Evolutionary conservation across 2,329 filamentous ascomycete species (phyloP), one percentile per base, ranked within the genome.

Genomic region (Anthostomella pinea): DNA sequence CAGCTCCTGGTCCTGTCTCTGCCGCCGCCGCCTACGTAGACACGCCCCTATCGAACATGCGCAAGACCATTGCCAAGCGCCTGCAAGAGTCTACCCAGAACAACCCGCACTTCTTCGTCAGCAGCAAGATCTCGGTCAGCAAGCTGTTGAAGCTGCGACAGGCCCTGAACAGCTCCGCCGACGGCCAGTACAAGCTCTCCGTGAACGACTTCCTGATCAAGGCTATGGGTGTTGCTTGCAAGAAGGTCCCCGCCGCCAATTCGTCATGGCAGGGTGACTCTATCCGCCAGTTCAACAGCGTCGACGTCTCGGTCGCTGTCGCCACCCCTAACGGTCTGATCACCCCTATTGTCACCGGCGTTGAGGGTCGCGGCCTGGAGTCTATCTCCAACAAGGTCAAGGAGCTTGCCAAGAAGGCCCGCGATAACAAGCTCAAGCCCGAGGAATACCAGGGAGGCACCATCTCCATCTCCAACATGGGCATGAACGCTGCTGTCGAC

Each of bases 381-480:
- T 78, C 79, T 63, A 96, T 98, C 70, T 95, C 89, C 36, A 69
- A 76, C 58, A 77, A 87, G 65, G 84, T 98, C 72, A 97, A 97
- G 77, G 89, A 95, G 61, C 86, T 98, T 38, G 90, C 90, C 63
- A 95, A 95, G 81, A 87, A 88, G 64, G 93, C 93, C 46, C 82
- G 89, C 45, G 93, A 97, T 55, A 87, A 87, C 71, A 98, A 97
- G 82, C 85, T 98, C 57, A 97, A 97, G 84, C 93, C 93, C 30
- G 91, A 98, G 68, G 90, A 98, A 72, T 98, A 95, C 81, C 91
- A 96, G 77, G 93, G 93, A 38, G 93, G 93, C 65, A 95, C 88
- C 64, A 95, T 98, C 72, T 96, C 91, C 67, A 97, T 98, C 70
- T 95, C 87, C 72, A 98, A 98, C 81, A 95, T 98, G 93, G 93